A percentile compares a stretch with the other conserved stretches of the same genome.
phyloP scores from a whole-genome alignment of 371 early-diverging fungal species.

The Agmasoma carcini region DNA sequence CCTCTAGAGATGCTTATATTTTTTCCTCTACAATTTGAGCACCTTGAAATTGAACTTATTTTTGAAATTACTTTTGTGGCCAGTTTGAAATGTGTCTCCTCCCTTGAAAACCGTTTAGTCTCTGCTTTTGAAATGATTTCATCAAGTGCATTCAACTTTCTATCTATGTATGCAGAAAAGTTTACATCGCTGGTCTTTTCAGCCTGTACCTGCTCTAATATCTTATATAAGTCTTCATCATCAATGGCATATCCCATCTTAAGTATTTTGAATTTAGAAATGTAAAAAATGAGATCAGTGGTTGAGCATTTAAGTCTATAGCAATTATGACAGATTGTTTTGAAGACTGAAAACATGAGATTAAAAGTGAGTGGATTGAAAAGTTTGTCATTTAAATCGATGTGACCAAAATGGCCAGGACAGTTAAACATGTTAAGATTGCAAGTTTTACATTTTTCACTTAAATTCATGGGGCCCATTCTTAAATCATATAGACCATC shows the following conservation, averaged over 20 bases:
- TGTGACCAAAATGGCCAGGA: conserved; percentile 55
- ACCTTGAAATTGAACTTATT: conserved; percentile 26
- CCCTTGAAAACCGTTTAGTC: too few relatives aligned
- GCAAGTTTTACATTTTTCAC: conserved; percentile 54
- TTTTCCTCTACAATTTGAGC: neutral
- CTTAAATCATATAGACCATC: conserved; percentile 85
- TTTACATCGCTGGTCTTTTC: conserved; percentile 6
- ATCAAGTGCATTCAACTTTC: too few relatives aligned
- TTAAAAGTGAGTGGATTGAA: conserved; percentile 74
- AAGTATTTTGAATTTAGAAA: conserved; percentile 25
- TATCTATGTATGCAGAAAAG: neutral
- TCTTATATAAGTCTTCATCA: conserved; percentile 10
- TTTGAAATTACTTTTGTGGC: too few relatives aligned
- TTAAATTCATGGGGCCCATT: conserved; percentile 74
- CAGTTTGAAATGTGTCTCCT: too few relatives aligned
- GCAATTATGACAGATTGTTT: conserved; percentile 73
- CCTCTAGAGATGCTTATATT: too few relatives aligned
- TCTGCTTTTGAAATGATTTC: too few relatives aligned
- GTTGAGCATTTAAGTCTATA: conserved; percentile 62
- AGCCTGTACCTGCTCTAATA: conserved; percentile 4
- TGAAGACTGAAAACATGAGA: conserved; percentile 66
- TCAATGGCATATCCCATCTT: conserved; percentile 16
- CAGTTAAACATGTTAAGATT: conserved; percentile 36
- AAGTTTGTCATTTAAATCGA: conserved; percentile 36
- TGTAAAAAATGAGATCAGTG: conserved; percentile 11